Evolutionary conservation across 345 rosid species (phyloP).

Genomic region (Salix udensis): DNA sequence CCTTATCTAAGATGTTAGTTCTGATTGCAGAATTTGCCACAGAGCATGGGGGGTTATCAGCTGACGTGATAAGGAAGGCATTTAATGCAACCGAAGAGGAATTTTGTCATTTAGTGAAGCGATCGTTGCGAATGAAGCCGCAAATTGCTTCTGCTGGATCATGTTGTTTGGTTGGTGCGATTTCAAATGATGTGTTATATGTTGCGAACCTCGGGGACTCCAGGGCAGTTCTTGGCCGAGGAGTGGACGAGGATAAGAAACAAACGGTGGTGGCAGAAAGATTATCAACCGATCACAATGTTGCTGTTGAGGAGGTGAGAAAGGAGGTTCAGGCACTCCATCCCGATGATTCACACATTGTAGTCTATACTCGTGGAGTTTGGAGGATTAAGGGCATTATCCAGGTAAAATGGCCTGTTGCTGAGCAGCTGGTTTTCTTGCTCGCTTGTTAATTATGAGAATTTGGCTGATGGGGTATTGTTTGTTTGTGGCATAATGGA

Average conservation of each 20-base stretch:
- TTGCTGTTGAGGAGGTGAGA: conserved; percentile 83
- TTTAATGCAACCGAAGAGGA: conserved; percentile 89
- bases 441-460: background rate
- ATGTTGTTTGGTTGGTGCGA: conserved; percentile 89
- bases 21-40: conserved; percentile 54
- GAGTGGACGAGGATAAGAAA: conserved; percentile 36
- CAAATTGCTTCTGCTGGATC: conserved; percentile 94
- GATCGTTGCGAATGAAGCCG: conserved; percentile 56
- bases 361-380: conserved; percentile 71
- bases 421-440: background rate
- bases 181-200: conserved; percentile 60
- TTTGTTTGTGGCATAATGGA: background rate
- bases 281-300: conserved; percentile 94
- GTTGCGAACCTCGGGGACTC: conserved; percentile 98
- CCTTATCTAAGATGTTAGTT: background rate
- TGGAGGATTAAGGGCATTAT: conserved; percentile 99
- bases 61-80: conserved; percentile 76
- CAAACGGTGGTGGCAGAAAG: conserved; percentile 64
- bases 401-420: conserved; percentile 49
- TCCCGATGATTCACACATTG: conserved; percentile 93
- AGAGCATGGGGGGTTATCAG: conserved; percentile 84
- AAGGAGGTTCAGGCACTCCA: conserved; percentile 93
- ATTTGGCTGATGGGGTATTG: background rate
- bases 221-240: conserved; percentile 82
- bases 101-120: conserved; percentile 71